Evolutionary conservation across 2,329 filamentous ascomycete species (phyloP), one percentile per base, ranked within the genome.

Genomic region (Thermothelomyces thermophilus): DNA sequence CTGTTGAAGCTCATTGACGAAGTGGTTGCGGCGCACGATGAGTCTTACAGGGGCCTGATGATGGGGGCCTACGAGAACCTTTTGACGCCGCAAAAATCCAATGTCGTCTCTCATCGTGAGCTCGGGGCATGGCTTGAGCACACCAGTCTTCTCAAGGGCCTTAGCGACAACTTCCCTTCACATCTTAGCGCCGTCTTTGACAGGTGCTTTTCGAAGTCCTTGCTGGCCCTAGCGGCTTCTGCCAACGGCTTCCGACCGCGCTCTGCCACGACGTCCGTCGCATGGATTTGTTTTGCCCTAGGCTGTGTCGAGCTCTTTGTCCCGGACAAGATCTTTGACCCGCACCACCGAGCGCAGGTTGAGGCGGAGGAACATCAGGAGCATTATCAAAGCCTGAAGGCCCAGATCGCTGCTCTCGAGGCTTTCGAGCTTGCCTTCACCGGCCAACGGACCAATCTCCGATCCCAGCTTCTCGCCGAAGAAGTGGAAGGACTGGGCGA

Each of bases 261-360:
- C 16, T 53, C 57, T 14, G 57, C 61, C 2, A 65, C 68, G 44
- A 68, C 74, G 17, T 76, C 80, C 17, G 68, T 84, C 19, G 84
- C 86, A 5, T 93, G 90, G 81, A 75, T 90, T 24, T 75, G 85
- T 44, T 82, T 95, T 53, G 84, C 87, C 1, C 68, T 90, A 17
- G 83, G 84, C 14, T 80, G 84, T 34, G 73, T 97, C 41, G 79
- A 79, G 54, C 74, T 96, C 2, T 96, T 91, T 62, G 82, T 97
- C 2, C 90, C 94, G 0, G 85, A 95, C 65, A 83, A 84, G 57
- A 78, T 86, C 3, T 93, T 91, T 60, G 93, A 98, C 65, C 93
- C 93, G 1, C 79, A 83, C 52, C 72, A 83, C 51, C 73, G 77
- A 45, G 78, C 80, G 5, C 72, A 78, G 45, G 77, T 95, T 16